These are phyloP conservation scores for Tricholoma hemisulphureum DNA, from an alignment of 768 basidiomycete genomes.

Conservation along the genomic window DNA sequence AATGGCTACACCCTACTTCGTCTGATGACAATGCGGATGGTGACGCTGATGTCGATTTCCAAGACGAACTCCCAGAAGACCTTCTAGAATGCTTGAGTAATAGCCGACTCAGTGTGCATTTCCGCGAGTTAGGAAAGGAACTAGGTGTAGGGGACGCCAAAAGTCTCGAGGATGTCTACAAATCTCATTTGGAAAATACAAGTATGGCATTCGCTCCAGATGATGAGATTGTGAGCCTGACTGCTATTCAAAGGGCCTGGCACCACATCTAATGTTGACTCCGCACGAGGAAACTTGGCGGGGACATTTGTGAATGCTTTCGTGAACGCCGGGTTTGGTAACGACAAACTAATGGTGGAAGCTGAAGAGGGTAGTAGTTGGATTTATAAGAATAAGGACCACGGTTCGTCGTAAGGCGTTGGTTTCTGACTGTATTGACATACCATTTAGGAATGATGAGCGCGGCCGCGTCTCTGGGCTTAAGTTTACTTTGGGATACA, in stretches of 20 bases:
- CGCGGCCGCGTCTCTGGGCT: conserved; percentile 90
- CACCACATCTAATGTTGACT: conserved; percentile 78
- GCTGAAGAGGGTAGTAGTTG: conserved; percentile 96
- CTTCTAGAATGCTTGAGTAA: conserved; percentile 86
- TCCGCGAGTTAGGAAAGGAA: conserved; percentile 92
- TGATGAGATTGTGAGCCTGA: not conserved
- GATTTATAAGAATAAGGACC: conserved; percentile 99
- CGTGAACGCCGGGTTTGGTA: conserved; percentile 97
- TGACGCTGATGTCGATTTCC: conserved; percentile 53
- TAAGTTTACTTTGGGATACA: conserved; percentile 94
- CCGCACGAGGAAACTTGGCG: conserved; percentile 90
- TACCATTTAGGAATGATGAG: conserved; percentile 80
- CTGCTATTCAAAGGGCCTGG: conserved; percentile 48
- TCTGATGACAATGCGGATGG: conserved; percentile 49
- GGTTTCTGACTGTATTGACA: not conserved
- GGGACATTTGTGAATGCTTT: conserved; percentile 99
- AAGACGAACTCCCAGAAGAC: conserved; percentile 74
- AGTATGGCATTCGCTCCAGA: conserved; percentile 44
- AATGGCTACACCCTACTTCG: conserved; percentile 72
- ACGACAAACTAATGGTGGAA: conserved; percentile 97
- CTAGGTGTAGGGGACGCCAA: conserved; percentile 87
- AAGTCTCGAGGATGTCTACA: conserved; percentile 96
- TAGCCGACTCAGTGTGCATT: conserved; percentile 75
- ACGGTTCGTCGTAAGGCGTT: conserved; percentile 52
- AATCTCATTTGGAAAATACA: conserved; percentile 89